These are phyloP conservation scores for Aspergillaceae sp. DNA, from an alignment of 2,329 filamentous ascomycete species.

Conservation along the genomic window DNA sequence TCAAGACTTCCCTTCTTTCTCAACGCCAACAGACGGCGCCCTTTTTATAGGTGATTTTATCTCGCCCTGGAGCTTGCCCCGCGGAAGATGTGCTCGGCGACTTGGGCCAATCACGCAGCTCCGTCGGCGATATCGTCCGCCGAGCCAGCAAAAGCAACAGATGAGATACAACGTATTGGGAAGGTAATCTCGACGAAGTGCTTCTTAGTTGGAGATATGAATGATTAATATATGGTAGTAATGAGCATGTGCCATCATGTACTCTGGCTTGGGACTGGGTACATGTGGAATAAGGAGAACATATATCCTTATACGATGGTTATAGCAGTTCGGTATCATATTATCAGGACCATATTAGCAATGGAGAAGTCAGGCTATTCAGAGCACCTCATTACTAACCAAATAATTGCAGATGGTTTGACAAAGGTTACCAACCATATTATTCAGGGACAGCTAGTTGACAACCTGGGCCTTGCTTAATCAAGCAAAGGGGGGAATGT, in stretches of 20 bases:
- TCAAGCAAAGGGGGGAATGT: neutral
- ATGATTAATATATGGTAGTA: too few relatives aligned
- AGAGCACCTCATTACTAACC: neutral
- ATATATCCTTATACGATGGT: too few relatives aligned
- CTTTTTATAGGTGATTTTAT: neutral
- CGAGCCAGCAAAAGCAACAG: neutral
- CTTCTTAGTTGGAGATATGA: too few relatives aligned
- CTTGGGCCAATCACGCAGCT: neutral
- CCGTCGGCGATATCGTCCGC: neutral
- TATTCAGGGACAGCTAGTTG: neutral
- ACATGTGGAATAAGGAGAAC: too few relatives aligned
- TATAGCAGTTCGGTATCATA: neutral
- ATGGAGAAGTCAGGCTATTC: neutral
- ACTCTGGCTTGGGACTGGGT: too few relatives aligned
- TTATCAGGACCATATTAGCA: neutral
- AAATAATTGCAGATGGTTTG: neutral
- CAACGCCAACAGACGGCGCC: neutral
- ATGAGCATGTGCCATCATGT: too few relatives aligned
- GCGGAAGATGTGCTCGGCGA: neutral
- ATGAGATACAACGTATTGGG: neutral
- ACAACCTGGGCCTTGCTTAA: neutral
- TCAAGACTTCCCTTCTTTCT: too few relatives aligned
- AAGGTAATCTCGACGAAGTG: neutral
- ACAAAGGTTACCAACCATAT: neutral
- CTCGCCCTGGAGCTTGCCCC: neutral